Conservation (phyloP, 1,284 basidiomycete species). For the Neonothopanus nambi region DNA sequence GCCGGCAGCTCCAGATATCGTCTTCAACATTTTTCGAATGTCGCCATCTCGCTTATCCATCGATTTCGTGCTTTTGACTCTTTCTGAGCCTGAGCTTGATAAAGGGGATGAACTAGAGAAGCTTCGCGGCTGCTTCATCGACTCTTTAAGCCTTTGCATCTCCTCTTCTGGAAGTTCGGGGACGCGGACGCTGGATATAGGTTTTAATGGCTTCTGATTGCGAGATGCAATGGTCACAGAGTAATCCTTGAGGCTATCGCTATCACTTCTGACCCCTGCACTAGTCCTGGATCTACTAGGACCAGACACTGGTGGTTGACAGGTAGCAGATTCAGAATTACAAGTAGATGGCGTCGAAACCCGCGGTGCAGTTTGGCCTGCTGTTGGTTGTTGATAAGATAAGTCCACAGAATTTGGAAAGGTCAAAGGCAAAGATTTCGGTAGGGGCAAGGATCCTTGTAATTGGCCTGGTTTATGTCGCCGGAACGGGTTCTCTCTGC, state of each 20-base stretch:
- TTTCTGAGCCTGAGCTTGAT: not conserved
- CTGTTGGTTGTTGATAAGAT: too few relatives aligned
- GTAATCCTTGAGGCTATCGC: too few relatives aligned
- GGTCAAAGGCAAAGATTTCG: too few relatives aligned
- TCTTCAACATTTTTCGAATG: conserved; percentile 3
- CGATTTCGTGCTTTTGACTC: too few relatives aligned
- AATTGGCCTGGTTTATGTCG: not conserved
- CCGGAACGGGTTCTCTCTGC: not conserved
- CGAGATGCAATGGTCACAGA: not conserved
- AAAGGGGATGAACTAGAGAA: too few relatives aligned
- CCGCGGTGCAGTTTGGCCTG: not conserved
- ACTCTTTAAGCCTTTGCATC: conserved; percentile 16
- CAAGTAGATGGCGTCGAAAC: not conserved
- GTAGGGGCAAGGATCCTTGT: not conserved
- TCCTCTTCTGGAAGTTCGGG: conserved; percentile 29
- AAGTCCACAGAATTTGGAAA: too few relatives aligned
- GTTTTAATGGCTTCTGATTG: conserved; percentile 31
- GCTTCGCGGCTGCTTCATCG: conserved; percentile 1
- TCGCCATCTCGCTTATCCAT: not conserved
- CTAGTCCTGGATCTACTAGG: not conserved
- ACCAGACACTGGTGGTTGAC: not conserved
- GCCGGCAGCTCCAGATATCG: not conserved
- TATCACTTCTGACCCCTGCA: not conserved
- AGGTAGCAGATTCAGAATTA: not conserved
- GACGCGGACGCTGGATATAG: conserved; percentile 36